Evolutionary conservation across 2,329 filamentous ascomycete genomes (phyloP), one percentile per base, ranked within the genome.

Genomic region (Pseudocercospora ulei): DNA sequence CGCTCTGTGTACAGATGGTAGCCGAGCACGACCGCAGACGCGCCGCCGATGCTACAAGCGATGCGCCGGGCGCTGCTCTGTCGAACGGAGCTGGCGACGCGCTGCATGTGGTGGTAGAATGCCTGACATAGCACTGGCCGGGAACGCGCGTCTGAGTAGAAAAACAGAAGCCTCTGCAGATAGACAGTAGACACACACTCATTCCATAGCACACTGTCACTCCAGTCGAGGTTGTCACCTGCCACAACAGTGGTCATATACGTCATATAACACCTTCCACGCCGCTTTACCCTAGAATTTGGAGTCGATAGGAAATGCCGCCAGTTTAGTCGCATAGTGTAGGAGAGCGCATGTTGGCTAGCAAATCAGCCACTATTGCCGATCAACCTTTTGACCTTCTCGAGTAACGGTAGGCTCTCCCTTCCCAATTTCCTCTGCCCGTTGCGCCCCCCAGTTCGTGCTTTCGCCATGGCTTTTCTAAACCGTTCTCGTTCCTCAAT

Each of bases 351-450:
- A n/a, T n/a, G n/a, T n/a, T n/a, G n/a, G n/a, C n/a, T n/a, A n/a
- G n/a, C n/a, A n/a, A n/a, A n/a, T 36, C 34, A 28, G 17, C 36
- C 36, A 35, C 31, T 43, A 34, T 46, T 53, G 2, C 67, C 70
- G 46, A 90, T 73, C 61, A 92, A 67, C 57, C 70, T 77, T 68
- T 80, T 79, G 20, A 88, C 80, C 63, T 79, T 83, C 55, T 85
- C 80, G 39, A 94, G 65, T 52, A 94, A 54, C 23, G 88, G 70
- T 20, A 71, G 72, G 53, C 85, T 87, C 67, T 93, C 85, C 44
- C 83, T 71, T 1, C 86, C 86, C 31, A 94, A 61, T 64, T 84
- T 87, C 60, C 80, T 73, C 64, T 82, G 78, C 7, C 83, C 83
- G 59, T 80, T 74, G 52, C 69, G 60, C 22, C 79, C 75, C 7